phyloP scores from a whole-genome alignment of 73 alveolate species.

The Paramecium pentaurelia region DNA sequence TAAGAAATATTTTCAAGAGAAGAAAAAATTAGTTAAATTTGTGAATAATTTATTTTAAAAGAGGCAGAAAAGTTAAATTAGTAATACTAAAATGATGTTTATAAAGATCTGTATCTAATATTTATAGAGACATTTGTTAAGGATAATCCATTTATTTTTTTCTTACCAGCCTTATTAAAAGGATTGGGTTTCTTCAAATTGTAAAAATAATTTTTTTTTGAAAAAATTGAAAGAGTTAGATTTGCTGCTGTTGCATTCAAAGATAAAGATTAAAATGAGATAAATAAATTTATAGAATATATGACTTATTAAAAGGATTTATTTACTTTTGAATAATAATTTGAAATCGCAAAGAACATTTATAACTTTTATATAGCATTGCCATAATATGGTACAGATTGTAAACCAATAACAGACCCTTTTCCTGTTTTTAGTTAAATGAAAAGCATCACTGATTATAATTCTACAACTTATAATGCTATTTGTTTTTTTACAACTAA shows the following conservation, averaged over 20 bases:
- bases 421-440: background rate
- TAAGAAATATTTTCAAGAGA: background rate
- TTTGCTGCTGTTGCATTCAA: background rate
- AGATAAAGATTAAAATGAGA: background rate
- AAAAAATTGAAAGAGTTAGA: background rate
- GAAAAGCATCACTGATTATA: background rate
- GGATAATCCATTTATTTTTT: background rate
- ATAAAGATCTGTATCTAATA: background rate
- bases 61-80: background rate
- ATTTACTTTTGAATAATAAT: background rate
- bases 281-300: background rate
- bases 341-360: background rate
- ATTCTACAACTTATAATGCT: background rate
- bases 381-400: background rate
- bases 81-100: background rate
- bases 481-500: background rate
- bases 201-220: background rate
- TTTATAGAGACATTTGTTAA: background rate
- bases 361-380: background rate
- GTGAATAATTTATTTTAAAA: background rate
- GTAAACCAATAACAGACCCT: background rate
- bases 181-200: background rate
- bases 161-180: background rate
- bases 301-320: background rate
- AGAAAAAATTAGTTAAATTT: background rate